Evolutionary conservation across 768 basidiomycete species (phyloP), one percentile per base, ranked within the genome.

Genomic region (Tricholoma sp.): DNA sequence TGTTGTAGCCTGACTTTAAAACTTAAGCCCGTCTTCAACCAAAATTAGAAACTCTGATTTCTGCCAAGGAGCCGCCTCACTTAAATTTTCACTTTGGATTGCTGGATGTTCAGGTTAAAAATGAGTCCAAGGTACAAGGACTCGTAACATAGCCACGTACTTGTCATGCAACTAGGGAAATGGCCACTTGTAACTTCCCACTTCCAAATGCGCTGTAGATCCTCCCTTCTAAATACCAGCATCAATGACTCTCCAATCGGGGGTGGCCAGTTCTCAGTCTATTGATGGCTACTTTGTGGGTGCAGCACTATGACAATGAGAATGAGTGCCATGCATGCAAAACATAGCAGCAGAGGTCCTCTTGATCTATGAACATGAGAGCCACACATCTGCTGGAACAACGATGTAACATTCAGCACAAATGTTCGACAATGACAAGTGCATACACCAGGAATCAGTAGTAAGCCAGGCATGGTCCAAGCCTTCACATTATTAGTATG

Each of bases 161-260:
- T 82, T 51, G 79, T 78, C 52, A 81, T 77, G 50, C 74, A 76
- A 67, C 88, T 90, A 21, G 94, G 94, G 73, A 88, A 89, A 73
- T 95, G 93, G 5, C 94, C 94, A 62, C 89, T 89, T 41, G 85
- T 80, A 56, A 97, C 80, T 76, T 96, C 94, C 94, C 94, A 97
- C 59, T 83, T 81, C 94, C 94, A 97, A 67, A 98, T 88, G 67
- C 83, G 79, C 69, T 88, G 88, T 29, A 95, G 69, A 64, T 94
- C 88, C 41, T 85, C 77, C 24, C 84, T 77, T 39, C 75, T 74
- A 63, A 83, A 91, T 35, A 90, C 86, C 24, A 91, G 78, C 35
- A 89, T 90, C 1, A 88, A 74, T 16, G 82, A 74, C 32, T 86
- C 78, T n/a, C 72, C 64, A 1, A 69, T 65, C 21, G 63, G 57